Conservation (phyloP, 768 basidiomycete species). For the Hygrophoropsis aurantiaca region DNA sequence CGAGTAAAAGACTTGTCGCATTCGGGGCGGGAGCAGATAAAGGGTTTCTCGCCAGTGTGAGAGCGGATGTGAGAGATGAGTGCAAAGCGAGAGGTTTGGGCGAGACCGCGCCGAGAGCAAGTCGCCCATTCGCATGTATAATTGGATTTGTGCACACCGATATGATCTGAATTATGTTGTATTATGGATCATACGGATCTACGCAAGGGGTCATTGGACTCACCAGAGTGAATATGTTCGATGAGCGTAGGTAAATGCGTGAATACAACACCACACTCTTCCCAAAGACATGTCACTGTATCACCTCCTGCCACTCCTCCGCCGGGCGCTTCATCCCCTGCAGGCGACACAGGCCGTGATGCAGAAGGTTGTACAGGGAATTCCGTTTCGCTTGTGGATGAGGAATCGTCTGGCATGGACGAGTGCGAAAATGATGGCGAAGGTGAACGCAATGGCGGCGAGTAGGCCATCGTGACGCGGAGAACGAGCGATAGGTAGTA, state of each 20-base stretch:
- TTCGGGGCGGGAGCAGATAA: conserved; percentile 79
- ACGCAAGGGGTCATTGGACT: too few relatives aligned
- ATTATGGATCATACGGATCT: too few relatives aligned
- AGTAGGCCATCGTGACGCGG: conserved; percentile 35
- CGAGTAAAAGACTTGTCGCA: conserved; percentile 96
- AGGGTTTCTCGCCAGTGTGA: conserved; percentile 95
- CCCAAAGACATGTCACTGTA: conserved; percentile 81
- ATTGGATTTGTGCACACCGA: conserved; percentile 79
- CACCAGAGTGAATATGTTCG: conserved; percentile 81
- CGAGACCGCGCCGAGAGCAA: conserved; percentile 75
- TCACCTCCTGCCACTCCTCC: conserved; percentile 42
- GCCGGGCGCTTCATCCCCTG: conserved; percentile 19
- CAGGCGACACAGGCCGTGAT: conserved; percentile 14
- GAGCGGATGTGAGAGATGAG: conserved; percentile 88
- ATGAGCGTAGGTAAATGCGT: conserved; percentile 73
- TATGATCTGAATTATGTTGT: conserved; percentile 54
- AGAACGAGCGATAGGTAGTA: too few relatives aligned
- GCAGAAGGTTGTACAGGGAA: conserved; percentile 20
- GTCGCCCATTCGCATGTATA: conserved; percentile 90
- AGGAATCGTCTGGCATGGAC: conserved; percentile 25
- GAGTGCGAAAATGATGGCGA: conserved; percentile 40
- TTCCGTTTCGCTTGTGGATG: conserved; percentile 26
- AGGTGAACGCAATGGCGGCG: conserved; percentile 38
- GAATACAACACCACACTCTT: conserved; percentile 73
- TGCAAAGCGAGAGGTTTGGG: conserved; percentile 87